Percentiles rank a stretch among this genome's conserved stretches.
Conservation (phyloP, 2,329 filamentous ascomycete genomes). For the Verticillium nonalfalfae region DNA sequence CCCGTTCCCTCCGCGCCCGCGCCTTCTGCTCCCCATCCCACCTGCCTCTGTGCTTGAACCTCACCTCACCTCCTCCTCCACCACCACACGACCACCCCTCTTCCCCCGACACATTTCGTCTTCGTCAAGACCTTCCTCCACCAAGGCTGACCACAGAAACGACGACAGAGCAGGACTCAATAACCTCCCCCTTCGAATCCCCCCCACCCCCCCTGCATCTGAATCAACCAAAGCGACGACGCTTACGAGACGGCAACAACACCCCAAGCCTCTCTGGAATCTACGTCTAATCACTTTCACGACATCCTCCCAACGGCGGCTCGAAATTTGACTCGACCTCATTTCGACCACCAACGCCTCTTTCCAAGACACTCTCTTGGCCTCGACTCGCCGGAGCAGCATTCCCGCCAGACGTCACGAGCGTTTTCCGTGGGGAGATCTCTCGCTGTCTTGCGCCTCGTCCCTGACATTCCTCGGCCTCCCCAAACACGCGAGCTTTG, state of each 20-base stretch:
- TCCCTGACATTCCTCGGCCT: slow-evolving; percentile 2
- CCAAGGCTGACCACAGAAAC: neutral
- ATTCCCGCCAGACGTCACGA: neutral
- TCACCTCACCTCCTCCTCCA: neutral
- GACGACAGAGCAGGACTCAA: neutral
- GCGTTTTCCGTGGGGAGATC: neutral
- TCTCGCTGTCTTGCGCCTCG: neutral
- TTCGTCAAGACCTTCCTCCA: neutral
- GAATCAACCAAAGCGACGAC: neutral
- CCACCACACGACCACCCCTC: neutral
- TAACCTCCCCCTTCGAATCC: neutral
- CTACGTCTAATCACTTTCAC: neutral
- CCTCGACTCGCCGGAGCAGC: neutral
- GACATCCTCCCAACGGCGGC: neutral
- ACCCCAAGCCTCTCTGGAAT: neutral
- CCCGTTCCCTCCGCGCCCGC: neutral
- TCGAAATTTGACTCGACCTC: neutral
- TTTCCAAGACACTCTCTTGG: slow-evolving; percentile 6
- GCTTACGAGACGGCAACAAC: neutral
- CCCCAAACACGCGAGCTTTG: slow-evolving; percentile 6
- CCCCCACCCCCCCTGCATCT: neutral
- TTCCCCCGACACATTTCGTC: neutral
- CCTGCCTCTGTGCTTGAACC: neutral
- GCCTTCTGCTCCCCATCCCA: neutral
- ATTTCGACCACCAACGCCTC: neutral